Evolutionary conservation across 2,329 filamentous ascomycete genomes (phyloP).

Genomic region (Verticillium nubilum): DNA sequence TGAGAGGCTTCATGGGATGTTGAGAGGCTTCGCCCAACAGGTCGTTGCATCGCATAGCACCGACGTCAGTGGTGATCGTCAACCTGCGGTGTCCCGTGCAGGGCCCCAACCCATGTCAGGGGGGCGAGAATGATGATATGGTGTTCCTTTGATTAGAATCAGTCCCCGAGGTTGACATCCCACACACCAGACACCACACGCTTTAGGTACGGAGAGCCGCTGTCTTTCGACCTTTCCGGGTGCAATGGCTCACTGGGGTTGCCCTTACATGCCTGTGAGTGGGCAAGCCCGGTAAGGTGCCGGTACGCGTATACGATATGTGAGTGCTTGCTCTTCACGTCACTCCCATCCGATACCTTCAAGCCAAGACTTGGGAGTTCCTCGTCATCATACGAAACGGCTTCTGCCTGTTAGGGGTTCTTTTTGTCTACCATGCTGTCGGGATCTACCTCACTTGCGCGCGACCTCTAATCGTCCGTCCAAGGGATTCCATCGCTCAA

Average conservation of each 20-base stretch:
- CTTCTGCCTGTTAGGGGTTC: background rate
- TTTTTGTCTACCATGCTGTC: background rate
- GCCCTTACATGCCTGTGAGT: background rate
- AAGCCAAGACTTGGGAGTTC: background rate
- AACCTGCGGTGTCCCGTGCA: background rate
- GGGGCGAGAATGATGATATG: background rate
- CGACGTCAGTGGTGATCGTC: background rate
- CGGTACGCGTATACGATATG: too few relatives aligned
- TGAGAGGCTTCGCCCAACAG: background rate
- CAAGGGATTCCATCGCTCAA: conserved; percentile 1
- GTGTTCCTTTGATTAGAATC: background rate
- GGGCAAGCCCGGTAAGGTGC: background rate
- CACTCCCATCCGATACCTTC: too few relatives aligned
- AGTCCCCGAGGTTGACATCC: background rate
- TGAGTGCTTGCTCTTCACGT: too few relatives aligned
- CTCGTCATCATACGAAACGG: background rate
- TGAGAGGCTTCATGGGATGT: background rate
- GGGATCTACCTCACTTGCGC: background rate
- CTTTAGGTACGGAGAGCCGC: background rate
- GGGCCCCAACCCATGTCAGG: background rate
- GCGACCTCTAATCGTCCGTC: background rate
- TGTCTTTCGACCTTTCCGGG: background rate
- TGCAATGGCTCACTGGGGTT: background rate
- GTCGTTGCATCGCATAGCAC: background rate
- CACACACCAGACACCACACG: too few relatives aligned